phyloP scores from a whole-genome alignment of 202 grass and related monocot species.

The Brachypodium distachyon region DNA sequence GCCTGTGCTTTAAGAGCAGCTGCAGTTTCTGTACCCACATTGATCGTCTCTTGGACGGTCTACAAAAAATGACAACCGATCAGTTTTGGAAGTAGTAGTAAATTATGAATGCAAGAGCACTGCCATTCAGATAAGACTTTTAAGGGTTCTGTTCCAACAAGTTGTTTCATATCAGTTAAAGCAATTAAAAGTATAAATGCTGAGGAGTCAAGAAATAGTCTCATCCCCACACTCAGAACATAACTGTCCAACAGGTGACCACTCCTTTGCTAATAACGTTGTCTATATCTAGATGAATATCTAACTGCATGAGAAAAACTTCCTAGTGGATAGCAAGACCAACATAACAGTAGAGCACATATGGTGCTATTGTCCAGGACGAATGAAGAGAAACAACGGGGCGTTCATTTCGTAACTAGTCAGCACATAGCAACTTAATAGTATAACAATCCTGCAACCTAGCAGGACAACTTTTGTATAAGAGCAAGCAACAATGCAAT shows the following conservation, averaged over 20 bases:
- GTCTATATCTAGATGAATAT: neutral
- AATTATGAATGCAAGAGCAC: neutral
- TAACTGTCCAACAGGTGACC: neutral
- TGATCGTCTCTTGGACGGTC: constrained; percentile 85
- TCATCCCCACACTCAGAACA: neutral
- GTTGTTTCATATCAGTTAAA: neutral
- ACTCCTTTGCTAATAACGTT: neutral
- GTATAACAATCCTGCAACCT: no score
- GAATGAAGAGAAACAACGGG: neutral
- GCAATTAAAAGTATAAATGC: neutral
- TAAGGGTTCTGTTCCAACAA: neutral
- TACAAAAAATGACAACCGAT: constrained; percentile 34
- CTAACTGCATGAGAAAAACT: neutral
- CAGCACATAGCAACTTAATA: neutral
- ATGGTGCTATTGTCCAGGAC: neutral
- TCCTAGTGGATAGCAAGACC: no score
- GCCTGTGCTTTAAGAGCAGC: constrained; percentile 91
- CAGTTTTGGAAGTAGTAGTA: neutral
- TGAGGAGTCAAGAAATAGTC: neutral
- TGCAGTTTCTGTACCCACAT: constrained; percentile 90
- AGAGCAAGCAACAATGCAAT: neutral
- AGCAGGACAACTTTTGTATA: neutral
- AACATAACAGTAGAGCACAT: neutral
- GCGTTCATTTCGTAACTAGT: neutral
- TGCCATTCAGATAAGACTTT: neutral